Percentiles rank a stretch among this genome's conserved stretches.
phyloP scores from a whole-genome alignment of 768 basidiomycete genomes.

The Coprinopsis strossmayeri region DNA sequence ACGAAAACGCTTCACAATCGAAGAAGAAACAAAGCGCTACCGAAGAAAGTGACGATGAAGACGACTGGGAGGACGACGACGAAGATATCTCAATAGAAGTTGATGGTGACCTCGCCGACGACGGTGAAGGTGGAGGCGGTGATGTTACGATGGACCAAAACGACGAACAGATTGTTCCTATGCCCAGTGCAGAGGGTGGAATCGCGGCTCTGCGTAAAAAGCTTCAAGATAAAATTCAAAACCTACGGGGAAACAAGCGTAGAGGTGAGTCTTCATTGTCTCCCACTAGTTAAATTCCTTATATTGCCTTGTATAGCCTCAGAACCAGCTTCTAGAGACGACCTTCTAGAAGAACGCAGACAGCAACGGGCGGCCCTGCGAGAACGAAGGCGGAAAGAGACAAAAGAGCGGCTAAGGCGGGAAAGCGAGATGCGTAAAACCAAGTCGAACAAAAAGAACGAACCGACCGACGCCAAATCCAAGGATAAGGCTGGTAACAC shows the following conservation, averaged over 20 bases:
- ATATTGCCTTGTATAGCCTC: not conserved
- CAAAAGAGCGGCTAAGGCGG: conserved; percentile 70
- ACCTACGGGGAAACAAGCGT: conserved; percentile 43
- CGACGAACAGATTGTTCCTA: conserved; percentile 42
- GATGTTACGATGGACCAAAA: conserved; percentile 20
- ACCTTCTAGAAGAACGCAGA: conserved; percentile 74
- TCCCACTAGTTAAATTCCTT: conserved; percentile 5
- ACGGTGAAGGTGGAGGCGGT: conserved; percentile 26
- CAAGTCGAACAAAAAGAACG: no score
- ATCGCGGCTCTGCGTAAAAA: conserved; percentile 64
- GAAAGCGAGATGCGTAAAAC: conserved; percentile 55
- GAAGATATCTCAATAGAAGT: conserved; percentile 28
- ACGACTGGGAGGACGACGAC: conserved; percentile 24
- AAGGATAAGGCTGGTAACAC: conserved; percentile 32
- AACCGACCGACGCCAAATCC: not conserved
- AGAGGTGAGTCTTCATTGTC: not conserved
- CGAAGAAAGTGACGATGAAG: conserved; percentile 21
- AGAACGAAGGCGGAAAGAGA: conserved; percentile 80
- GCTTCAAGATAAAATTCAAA: conserved; percentile 66
- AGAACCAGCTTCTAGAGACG: conserved; percentile 64
- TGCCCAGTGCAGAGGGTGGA: conserved; percentile 51
- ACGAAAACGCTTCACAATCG: conserved; percentile 36
- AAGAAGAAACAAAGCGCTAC: conserved; percentile 45
- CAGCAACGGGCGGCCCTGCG: conserved; percentile 73
- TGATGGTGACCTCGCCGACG: conserved; percentile 27